phyloP scores from a whole-genome alignment of 2,329 filamentous ascomycete species.

The Diplocarpon mali region DNA sequence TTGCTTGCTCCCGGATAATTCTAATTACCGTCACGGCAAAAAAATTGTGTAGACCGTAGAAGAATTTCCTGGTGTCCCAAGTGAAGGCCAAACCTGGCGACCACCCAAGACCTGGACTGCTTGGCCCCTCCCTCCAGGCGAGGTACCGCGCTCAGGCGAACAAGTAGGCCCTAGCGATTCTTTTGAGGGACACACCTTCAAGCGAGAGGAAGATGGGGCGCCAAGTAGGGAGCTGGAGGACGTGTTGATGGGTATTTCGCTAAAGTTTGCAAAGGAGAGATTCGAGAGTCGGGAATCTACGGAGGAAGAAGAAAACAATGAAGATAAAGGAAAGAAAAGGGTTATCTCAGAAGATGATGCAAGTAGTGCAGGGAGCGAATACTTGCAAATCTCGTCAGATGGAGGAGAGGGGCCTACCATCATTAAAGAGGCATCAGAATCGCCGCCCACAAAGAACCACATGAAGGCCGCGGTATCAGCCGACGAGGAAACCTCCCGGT shows the following conservation, averaged over 20 bases:
- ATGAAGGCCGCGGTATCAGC: conserved; percentile 44
- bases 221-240: conserved; percentile 59
- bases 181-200: conserved; percentile 41
- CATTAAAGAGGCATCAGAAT: neutral
- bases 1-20: no score
- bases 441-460: neutral
- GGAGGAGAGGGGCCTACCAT: conserved; percentile 5
- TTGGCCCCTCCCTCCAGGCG: conserved; percentile 61
- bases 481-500: conserved; percentile 58
- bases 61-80: conserved; percentile 10
- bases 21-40: neutral
- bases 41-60: neutral
- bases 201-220: conserved; percentile 31
- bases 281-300: conserved; percentile 35
- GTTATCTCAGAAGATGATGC: conserved; percentile 8
- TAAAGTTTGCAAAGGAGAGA: conserved; percentile 56
- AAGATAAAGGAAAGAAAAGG: neutral
- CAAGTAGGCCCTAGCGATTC: conserved; percentile 35
- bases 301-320: neutral
- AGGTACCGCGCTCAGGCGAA: conserved; percentile 50
- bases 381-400: neutral
- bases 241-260: conserved; percentile 52
- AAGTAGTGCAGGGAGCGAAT: neutral
- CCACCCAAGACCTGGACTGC: conserved; percentile 63
- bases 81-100: conserved; percentile 30